Conservation (phyloP, 2,329 filamentous ascomycete species). For the Botrytis paeoniae region DNA sequence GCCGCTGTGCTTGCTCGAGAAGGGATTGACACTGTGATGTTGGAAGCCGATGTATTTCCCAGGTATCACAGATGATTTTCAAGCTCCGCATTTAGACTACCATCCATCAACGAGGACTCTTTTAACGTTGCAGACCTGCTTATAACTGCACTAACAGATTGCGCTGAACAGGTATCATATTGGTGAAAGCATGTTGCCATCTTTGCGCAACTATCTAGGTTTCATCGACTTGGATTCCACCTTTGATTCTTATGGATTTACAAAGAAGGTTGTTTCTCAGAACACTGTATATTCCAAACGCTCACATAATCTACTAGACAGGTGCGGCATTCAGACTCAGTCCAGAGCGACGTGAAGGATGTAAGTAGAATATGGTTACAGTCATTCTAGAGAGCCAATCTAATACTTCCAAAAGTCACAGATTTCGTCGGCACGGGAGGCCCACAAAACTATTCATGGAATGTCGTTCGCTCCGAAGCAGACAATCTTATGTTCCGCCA, state of each 20-base stretch:
- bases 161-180: slow-evolving; percentile 33
- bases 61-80: too few species aligned
- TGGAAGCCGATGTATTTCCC: too few species aligned
- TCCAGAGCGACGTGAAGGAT: neutral
- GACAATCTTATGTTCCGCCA: slow-evolving; percentile 13
- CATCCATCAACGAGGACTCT: too few species aligned
- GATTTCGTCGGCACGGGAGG: slow-evolving; percentile 1
- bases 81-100: too few species aligned
- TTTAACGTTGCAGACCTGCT: too few species aligned
- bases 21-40: too few species aligned
- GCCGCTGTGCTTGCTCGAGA: too few species aligned
- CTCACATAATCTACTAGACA: slow-evolving; percentile 7
- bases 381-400: too few species aligned
- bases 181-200: slow-evolving; percentile 40
- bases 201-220: slow-evolving; percentile 43
- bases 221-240: slow-evolving; percentile 45
- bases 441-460: neutral
- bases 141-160: too few species aligned
- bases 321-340: slow-evolving; percentile 21
- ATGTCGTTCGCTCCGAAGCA: slow-evolving; percentile 31
- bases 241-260: slow-evolving; percentile 44
- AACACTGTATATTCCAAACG: neutral
- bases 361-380: neutral
- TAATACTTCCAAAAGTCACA: slow-evolving; percentile 4
- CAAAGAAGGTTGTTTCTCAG: slow-evolving; percentile 38